Evolutionary conservation across 176 grass and related monocot species (phyloP).

Genomic region (Pontederia paniculata): DNA sequence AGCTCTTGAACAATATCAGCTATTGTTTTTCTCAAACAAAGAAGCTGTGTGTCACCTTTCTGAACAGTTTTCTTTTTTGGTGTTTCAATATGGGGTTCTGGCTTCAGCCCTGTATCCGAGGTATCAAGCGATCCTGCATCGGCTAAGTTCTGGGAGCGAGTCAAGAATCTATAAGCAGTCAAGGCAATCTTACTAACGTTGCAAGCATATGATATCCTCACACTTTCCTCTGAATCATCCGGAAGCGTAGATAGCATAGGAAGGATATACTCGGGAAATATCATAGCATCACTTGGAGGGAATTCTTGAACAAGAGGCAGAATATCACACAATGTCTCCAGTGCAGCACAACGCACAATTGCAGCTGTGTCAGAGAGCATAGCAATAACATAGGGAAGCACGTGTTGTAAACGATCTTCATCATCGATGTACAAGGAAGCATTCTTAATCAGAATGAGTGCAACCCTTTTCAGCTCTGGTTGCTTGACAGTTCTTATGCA

Average conservation of each 20-base stretch:
- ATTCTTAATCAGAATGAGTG: constrained; percentile 64
- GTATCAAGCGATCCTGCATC: constrained; percentile 39
- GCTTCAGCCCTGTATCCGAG: constrained; percentile 22
- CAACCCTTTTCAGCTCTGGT: constrained; percentile 71
- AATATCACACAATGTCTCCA: constrained; percentile 89
- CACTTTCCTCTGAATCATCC: constrained; percentile 95
- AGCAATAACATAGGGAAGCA: constrained; percentile 92
- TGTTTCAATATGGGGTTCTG: constrained; percentile 27
- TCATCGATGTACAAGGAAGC: constrained; percentile 84
- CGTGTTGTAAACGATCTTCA: constrained; percentile 79
- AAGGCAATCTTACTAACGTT: constrained; percentile 92
- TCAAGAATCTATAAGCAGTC: constrained; percentile 83
- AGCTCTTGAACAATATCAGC: constrained; percentile 94
- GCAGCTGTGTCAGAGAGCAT: constrained; percentile 92
- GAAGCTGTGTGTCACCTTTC: constrained; percentile 38
- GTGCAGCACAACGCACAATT: constrained; percentile 89
- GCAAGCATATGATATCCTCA: constrained; percentile 92
- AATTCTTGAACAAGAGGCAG: constrained; percentile 85
- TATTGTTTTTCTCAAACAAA: constrained; percentile 55
- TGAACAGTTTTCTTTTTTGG: constrained; percentile 31
- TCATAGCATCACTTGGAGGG: constrained; percentile 89
- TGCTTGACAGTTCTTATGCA: constrained; percentile 94
- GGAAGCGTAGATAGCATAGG: constrained; percentile 95
- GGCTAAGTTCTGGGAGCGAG: constrained; percentile 37
- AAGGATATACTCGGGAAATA: constrained; percentile 96